Conservation (phyloP, 1,284 basidiomycete species). For the Boletus chippewaensis region DNA sequence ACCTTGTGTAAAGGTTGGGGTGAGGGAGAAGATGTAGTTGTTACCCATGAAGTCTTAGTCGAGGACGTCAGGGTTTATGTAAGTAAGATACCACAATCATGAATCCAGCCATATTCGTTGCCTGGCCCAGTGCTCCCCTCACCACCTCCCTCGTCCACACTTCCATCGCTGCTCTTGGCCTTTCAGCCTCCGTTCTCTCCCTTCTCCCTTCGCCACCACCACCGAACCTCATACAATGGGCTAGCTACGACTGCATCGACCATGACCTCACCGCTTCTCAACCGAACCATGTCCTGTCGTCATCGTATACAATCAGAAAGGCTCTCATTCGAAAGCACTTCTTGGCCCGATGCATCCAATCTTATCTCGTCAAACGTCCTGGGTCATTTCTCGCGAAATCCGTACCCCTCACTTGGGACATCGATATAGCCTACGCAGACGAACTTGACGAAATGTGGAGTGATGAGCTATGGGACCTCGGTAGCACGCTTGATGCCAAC, state of each 20-base stretch:
- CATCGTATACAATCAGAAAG: slow-evolving; percentile 87
- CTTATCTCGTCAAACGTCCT: slow-evolving; percentile 70
- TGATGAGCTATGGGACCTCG: slow-evolving; percentile 92
- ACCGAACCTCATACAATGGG: slow-evolving; percentile 58
- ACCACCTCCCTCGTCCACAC: slow-evolving; percentile 63
- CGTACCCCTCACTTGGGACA: slow-evolving; percentile 77
- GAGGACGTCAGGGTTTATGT: background rate
- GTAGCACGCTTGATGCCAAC: slow-evolving; percentile 47
- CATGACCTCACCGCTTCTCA: slow-evolving; percentile 60
- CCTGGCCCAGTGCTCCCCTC: slow-evolving; percentile 75
- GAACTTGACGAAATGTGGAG: slow-evolving; percentile 92
- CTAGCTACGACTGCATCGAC: slow-evolving; percentile 76
- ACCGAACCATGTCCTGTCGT: slow-evolving; percentile 56
- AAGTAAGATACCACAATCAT: slow-evolving; percentile 1
- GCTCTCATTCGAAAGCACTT: slow-evolving; percentile 94
- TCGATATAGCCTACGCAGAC: slow-evolving; percentile 89
- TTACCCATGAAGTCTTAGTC: slow-evolving; percentile 39
- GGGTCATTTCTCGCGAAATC: slow-evolving; percentile 48
- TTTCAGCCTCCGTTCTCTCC: slow-evolving; percentile 30
- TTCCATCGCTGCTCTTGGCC: slow-evolving; percentile 44
- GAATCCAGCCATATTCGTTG: slow-evolving; percentile 44
- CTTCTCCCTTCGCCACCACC: slow-evolving; percentile 20
- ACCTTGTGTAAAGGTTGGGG: slow-evolving; percentile 80
- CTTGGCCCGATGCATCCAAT: slow-evolving; percentile 71
- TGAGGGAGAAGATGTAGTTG: slow-evolving; percentile 63